Evolutionary conservation across 2,329 filamentous ascomycete species (phyloP).

Genomic region (Trichoderma breve): DNA sequence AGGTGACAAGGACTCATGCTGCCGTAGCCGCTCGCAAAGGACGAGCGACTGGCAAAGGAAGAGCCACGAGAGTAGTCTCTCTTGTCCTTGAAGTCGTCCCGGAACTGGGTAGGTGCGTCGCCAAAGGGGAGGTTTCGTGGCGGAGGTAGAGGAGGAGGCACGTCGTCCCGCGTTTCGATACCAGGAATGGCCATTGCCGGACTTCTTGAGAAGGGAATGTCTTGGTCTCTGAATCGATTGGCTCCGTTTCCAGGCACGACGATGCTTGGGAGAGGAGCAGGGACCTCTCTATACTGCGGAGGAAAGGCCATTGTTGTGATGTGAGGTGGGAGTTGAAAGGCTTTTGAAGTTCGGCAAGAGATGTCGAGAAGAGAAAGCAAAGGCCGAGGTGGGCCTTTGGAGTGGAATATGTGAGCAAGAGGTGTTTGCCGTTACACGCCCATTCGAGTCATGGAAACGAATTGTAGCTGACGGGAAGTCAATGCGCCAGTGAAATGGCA

Average conservation of each 20-base stretch:
- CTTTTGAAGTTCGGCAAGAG: background rate
- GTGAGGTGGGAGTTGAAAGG: background rate
- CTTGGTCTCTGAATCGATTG: conserved; percentile 31
- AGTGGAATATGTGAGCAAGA: background rate
- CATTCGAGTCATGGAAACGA: conserved; percentile 20
- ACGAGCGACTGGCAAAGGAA: conserved; percentile 24
- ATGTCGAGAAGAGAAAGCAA: background rate
- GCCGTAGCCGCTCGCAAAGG: conserved; percentile 40
- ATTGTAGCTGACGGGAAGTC: conserved; percentile 5
- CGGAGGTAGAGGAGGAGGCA: conserved; percentile 48
- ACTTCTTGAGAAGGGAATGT: conserved; percentile 35
- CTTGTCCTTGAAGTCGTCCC: conserved; percentile 33
- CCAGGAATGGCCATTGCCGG: conserved; percentile 46
- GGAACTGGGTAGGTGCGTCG: conserved; percentile 31
- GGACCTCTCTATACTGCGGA: conserved; percentile 37
- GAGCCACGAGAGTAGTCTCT: conserved; percentile 31
- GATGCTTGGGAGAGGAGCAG: conserved; percentile 39
- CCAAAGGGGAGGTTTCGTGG: conserved; percentile 39
- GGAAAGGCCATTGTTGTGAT: conserved; percentile 37
- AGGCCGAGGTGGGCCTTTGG: conserved; percentile 14
- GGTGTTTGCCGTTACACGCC: conserved; percentile 11
- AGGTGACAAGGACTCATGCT: conserved; percentile 38
- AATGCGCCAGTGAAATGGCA: conserved; percentile 11
- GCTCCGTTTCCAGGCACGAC: conserved; percentile 33
- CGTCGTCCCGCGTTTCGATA: conserved; percentile 32